Base-by-base conservation (phyloP, 768 basidiomycete species). In the Gymnopilus junonius region DNA sequence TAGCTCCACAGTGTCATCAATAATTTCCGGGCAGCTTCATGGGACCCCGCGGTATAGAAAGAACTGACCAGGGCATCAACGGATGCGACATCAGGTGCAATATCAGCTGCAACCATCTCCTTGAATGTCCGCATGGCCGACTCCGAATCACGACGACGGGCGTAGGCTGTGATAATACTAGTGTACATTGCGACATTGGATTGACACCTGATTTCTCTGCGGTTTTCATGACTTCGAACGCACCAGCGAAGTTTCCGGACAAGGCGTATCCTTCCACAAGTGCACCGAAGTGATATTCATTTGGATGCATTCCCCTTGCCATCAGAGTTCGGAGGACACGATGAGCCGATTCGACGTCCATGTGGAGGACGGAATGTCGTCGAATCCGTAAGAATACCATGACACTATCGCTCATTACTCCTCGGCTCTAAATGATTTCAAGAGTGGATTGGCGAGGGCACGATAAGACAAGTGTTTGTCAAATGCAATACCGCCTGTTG, bases 181-280 rank as follows among this genome's bases (percentile, higher is more conserved):
- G 93, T 94, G 79, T 87, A 91, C 83, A 92, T 86, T 46, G 88
- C 83, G 20, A 85, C 81, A 66, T 88, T 87, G 21, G 88, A 84
- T 78, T 73, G 62, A 90, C 71, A 25, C 87, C 86, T 4, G 81
- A 79, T 40, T 77, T 74, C 40, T 72, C 69, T 27, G 87, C 85
- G 17, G 85, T 75, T 62, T 74, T 76, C 79, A 95, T 82, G 43
- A 87, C 76, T 55, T 80, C 79, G 60, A 81, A 73, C 25, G 92
- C 91, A 20, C 79, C 79, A 14, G 74, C 69, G 64, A 90, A 77
- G 72, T 93, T 81, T n/a, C 91, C 91, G 1, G 75, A 73, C 3
- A 75, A 78, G 17, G 82, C 75, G 67, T 88, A 89, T n/a, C 90
- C 91, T 66, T 92, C 87, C 83, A 95, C 88, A 61, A 95, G 76